Evolutionary conservation across 768 basidiomycete genomes (phyloP).

Genomic region (Boletus vinaceobasis): DNA sequence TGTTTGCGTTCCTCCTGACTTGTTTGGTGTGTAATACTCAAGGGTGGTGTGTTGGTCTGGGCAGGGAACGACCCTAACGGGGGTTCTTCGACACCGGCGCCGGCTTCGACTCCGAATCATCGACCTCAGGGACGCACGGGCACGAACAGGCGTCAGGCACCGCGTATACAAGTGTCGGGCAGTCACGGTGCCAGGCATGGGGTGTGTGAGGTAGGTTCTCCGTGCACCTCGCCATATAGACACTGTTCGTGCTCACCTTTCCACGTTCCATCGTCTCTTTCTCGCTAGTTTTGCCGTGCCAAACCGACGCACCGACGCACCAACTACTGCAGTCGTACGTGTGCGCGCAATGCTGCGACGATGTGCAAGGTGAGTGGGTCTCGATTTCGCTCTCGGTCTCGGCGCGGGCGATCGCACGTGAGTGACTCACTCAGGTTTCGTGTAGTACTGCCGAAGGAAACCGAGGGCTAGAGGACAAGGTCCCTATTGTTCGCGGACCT

Average conservation of each 20-base stretch:
- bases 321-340: slow-evolving; percentile 60
- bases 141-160: slow-evolving; percentile 6
- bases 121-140: not conserved
- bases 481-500: slow-evolving; percentile 27
- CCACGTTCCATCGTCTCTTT: not conserved
- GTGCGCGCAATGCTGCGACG: slow-evolving; percentile 43
- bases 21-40: slow-evolving; percentile 3
- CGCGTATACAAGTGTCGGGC: slow-evolving; percentile 7
- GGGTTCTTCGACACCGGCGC: not conserved
- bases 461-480: slow-evolving; percentile 13
- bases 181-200: slow-evolving; percentile 1
- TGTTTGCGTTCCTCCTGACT: not conserved
- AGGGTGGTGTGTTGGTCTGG: not conserved
- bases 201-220: slow-evolving; percentile 24
- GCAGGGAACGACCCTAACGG: slow-evolving; percentile 12
- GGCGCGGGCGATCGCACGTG: not conserved
- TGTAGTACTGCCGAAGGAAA: slow-evolving; percentile 23
- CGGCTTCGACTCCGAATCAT: slow-evolving; percentile 3
- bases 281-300: slow-evolving; percentile 47
- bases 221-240: not conserved
- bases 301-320: slow-evolving; percentile 54
- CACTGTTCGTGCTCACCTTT: not conserved
- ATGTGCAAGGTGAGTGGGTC: slow-evolving; percentile 22
- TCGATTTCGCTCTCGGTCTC: not conserved
- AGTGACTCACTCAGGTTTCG: not conserved